Base-by-base conservation (phyloP, 352 stramenopile species). In the Phytophthora nicotianae region DNA sequence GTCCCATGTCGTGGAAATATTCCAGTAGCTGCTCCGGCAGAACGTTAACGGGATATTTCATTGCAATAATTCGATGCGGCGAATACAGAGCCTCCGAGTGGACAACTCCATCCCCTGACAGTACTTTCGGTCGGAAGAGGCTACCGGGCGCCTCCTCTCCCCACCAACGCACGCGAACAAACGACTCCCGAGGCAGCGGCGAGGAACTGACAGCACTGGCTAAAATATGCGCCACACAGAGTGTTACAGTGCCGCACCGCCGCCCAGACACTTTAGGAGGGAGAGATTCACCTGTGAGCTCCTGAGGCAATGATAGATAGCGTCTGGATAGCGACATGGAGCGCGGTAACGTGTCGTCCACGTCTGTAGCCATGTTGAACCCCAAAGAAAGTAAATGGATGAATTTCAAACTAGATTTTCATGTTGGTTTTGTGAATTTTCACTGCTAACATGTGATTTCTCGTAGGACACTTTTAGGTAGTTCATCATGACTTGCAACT, bases 101-200 rank as follows among this genome's bases (percentile, higher is more conserved):
- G 19, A 16, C 10, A 14, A 4, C 23, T 4, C 14, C 20, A 7
- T 58, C 58, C 17, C 27, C 37, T 2, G 51, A 51, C 42, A 73
- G 17, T 20, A 76, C 26, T 38, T 1, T 29, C 4, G 80, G 80
- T 2, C 80, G 73, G 52, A 89, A 87, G 13, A 89, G 73, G 23
- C 70, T 80, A 0, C 68, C 70, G 0, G 66, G 67, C n/a, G 37
- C 29, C 17, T 81, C 65, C 45, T 89, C 79, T 6, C 79, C 79
- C 77, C 77, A 87, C 79, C 79, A 89, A 27, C 74, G 75, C 42
- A 79, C 68, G 24, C 79, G 79, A 41, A 89, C 75, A 41, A 89
- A 70, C 37, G 68, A 63, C 41, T 60, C 48, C 5, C 32, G 57
- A 17, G 78, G 75, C 50, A 88, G 50, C 4, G 55, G 50, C 4